These are phyloP conservation scores for Alternaria tenuissima DNA, from an alignment of 2,329 filamentous ascomycete species.

Conservation along the genomic window DNA sequence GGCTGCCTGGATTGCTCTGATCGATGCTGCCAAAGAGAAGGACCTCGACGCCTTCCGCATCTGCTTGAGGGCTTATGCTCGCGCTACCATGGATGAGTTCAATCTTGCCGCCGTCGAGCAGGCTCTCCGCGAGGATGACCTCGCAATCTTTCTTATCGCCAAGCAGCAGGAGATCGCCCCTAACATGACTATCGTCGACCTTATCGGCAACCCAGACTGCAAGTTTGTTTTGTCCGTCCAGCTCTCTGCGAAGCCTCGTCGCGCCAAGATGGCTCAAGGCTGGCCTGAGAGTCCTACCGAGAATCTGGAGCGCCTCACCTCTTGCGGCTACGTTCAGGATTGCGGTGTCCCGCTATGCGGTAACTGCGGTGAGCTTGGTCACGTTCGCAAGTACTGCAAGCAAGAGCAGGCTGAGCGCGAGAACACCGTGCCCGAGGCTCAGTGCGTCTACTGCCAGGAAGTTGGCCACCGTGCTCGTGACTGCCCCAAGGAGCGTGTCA, in stretches of 20 bases:
- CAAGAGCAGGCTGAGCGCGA: conserved; percentile 63
- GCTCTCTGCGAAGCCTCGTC: conserved; percentile 65
- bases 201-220: conserved; percentile 66
- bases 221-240: conserved; percentile 71
- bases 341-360: conserved; percentile 67
- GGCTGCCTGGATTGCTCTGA: conserved; percentile 61
- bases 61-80: conserved; percentile 59
- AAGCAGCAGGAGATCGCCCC: conserved; percentile 55
- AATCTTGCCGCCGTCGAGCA: conserved; percentile 60
- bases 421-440: conserved; percentile 56
- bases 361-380: conserved; percentile 72
- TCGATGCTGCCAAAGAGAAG: conserved; percentile 57
- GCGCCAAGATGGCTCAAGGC: conserved; percentile 59
- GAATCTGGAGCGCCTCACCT: conserved; percentile 69
- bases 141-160: conserved; percentile 62
- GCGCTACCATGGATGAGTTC: conserved; percentile 51
- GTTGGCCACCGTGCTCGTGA: conserved; percentile 74
- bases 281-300: conserved; percentile 69
- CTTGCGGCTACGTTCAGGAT: conserved; percentile 71
- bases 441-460: conserved; percentile 71
- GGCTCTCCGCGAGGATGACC: conserved; percentile 58
- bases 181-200: conserved; percentile 60
- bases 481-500: conserved; percentile 63
- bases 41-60: conserved; percentile 61
- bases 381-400: conserved; percentile 66